phyloP scores from a whole-genome alignment of 352 stramenopile genomes.

The Globisporangium carolinianum region DNA sequence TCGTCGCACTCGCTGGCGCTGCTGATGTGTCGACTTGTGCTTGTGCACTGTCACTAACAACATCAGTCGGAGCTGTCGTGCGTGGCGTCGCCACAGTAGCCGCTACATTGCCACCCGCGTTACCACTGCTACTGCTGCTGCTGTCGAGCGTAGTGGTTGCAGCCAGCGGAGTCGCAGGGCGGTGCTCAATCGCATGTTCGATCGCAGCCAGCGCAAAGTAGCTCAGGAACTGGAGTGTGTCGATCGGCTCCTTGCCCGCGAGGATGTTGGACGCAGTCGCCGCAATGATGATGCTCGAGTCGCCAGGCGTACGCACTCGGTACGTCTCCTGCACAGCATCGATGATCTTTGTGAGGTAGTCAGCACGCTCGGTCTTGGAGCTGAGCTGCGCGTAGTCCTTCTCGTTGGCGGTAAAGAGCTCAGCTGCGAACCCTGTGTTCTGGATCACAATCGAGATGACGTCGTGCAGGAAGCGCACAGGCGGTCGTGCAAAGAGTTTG shows the following conservation, averaged over 20 bases:
- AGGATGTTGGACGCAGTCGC: slow-evolving; percentile 74
- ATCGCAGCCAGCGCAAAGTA: slow-evolving; percentile 56
- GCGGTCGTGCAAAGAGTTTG: slow-evolving; percentile 72
- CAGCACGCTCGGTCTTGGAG: slow-evolving; percentile 64
- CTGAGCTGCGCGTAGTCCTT: slow-evolving; percentile 57
- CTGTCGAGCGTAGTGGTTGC: background rate
- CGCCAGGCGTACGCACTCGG: slow-evolving; percentile 9
- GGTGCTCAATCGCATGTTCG: slow-evolving; percentile 36
- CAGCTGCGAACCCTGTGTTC: slow-evolving; percentile 54
- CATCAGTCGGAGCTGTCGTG: background rate
- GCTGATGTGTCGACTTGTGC: background rate
- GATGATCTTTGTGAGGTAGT: slow-evolving; percentile 72
- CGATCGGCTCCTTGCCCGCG: slow-evolving; percentile 62
- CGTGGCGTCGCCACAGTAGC: background rate
- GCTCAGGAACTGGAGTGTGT: slow-evolving; percentile 74
- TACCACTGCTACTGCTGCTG: background rate
- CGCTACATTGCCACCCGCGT: background rate
- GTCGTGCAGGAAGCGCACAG: slow-evolving; percentile 78
- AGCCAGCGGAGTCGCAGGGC: slow-evolving; percentile 1
- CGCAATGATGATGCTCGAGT: slow-evolving; percentile 37
- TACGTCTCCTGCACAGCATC: slow-evolving; percentile 67
- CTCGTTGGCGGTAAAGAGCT: slow-evolving; percentile 40
- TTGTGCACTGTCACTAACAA: too few relatives aligned
- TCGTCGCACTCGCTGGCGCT: too few relatives aligned
- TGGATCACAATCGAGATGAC: slow-evolving; percentile 61